Evolutionary conservation across 495 filamentous ascomycete genomes (phyloP).

Genomic region (Melanomma pulvis-pyrius): DNA sequence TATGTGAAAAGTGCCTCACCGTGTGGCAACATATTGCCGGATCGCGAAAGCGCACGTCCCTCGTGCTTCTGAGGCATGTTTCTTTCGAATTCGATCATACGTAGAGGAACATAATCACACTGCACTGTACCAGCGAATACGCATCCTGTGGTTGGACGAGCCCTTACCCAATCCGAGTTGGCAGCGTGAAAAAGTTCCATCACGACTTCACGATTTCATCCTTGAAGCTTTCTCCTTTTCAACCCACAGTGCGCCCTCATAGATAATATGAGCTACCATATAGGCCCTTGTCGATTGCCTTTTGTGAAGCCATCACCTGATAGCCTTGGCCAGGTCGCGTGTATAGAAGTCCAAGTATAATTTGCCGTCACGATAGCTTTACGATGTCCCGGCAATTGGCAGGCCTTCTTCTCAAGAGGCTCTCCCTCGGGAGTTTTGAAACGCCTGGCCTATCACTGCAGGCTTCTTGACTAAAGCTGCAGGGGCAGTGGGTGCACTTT

Average conservation of each 20-base stretch:
- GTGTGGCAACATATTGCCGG: too few relatives aligned
- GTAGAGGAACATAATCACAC: too few relatives aligned
- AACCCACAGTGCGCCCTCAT: not conserved
- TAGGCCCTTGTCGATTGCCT: not conserved
- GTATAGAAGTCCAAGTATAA: not conserved
- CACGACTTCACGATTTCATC: not conserved
- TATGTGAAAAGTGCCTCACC: too few relatives aligned
- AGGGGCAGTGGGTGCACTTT: not conserved
- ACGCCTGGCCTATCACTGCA: not conserved
- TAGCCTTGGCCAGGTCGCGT: not conserved
- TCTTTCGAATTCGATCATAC: too few relatives aligned
- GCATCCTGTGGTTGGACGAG: too few relatives aligned
- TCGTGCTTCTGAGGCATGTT: too few relatives aligned
- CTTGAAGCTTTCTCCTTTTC: not conserved
- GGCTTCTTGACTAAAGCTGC: not conserved
- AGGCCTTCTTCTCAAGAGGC: not conserved
- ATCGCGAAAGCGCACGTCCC: too few relatives aligned
- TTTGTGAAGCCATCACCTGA: too few relatives aligned
- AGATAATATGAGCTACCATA: not conserved
- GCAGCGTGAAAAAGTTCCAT: not conserved
- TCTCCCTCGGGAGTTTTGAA: not conserved
- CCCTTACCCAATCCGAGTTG: too few relatives aligned
- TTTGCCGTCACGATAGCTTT: not conserved
- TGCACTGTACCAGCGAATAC: too few relatives aligned
- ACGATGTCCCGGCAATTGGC: not conserved